Base-by-base conservation (phyloP, 148 eudicot species). In the Fagopyrum esculentum region DNA sequence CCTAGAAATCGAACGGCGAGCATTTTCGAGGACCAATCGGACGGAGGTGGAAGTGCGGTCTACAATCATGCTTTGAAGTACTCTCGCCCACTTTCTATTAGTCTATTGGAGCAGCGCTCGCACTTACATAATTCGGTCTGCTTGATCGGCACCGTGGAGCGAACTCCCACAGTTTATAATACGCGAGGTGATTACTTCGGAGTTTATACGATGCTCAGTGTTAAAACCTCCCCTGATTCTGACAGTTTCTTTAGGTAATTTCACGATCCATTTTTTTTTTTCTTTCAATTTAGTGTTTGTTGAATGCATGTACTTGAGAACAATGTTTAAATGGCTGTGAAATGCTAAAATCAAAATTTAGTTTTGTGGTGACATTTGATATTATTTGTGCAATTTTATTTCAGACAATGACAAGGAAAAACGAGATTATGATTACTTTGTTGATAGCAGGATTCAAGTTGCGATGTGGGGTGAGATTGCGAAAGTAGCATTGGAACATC, bases 391-490 rank as follows among this genome's bases (percentile, higher is more conserved):
- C 11, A 22, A 57, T 22, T 22, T 55, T 1, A 55, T 22, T 55
- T 1, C 59, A 55, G 16, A 15, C 64, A 57, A 11, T 7, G 22
- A 57, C 19, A 57, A 57, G 4, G 17, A n/a, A n/a, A 16, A 16
- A 6, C 45, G 45, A 7, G 7, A 56, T 69, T 57, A 10, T 6
- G 76, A 35, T 10, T 17, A 11, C 50, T 78, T 51, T 6, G 68
- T 70, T 49, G 40, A 35, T 35, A 7, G 69, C 89, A 93, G 98
- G 81, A 80, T 93, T 79, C 45, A 60, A 2, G 78, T 93, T 78
- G 71, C 45, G 45, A 84, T 91, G 87, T 79, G 88, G 97, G 79
- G 69, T 71, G 84, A 85, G 69, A 83, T 91, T 81, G 97, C 93
- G 19, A 82, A 84, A 74, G 77, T 78, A 74, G 88, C 89, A 48